Percentiles rank a stretch among this genome's conserved stretches.
Evolutionary conservation across 2,329 filamentous ascomycete species (phyloP).

Genomic region (Ceratocystis huliohia): DNA sequence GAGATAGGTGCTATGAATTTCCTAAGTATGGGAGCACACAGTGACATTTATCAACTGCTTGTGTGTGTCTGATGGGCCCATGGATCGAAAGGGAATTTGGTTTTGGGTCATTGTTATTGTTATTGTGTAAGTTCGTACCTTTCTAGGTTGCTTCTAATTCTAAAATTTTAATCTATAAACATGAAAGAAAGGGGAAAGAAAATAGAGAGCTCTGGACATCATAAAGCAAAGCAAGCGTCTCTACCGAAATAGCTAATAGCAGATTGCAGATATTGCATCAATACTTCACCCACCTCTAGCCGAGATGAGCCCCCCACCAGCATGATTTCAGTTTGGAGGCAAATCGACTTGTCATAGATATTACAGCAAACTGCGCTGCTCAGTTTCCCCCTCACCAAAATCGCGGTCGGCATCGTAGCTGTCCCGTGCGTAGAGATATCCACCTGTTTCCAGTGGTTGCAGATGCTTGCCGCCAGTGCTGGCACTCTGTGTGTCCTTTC

Average conservation of each 20-base stretch:
- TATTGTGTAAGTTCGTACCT: no score
- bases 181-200: neutral
- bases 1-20: no score
- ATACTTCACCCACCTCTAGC: neutral
- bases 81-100: no score
- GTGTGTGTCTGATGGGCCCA: no score
- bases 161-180: conserved; percentile 1
- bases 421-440: conserved; percentile 13
- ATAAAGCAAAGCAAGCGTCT: neutral
- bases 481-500: neutral
- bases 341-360: neutral
- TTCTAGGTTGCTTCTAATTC: neutral
- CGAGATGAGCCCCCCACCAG: neutral
- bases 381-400: conserved; percentile 13
- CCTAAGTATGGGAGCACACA: no score
- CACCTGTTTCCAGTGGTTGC: neutral
- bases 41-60: no score
- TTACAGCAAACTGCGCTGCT: conserved; percentile 12
- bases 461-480: neutral
- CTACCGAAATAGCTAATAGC: neutral
- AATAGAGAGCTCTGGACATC: neutral
- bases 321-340: neutral
- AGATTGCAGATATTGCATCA: neutral
- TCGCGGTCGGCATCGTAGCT: conserved; percentile 14
- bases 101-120: no score